A percentile compares a stretch with the other conserved stretches of the same genome.
Conservation (phyloP, 805 yeast genomes). For the Clavispora vitiphila region DNA sequence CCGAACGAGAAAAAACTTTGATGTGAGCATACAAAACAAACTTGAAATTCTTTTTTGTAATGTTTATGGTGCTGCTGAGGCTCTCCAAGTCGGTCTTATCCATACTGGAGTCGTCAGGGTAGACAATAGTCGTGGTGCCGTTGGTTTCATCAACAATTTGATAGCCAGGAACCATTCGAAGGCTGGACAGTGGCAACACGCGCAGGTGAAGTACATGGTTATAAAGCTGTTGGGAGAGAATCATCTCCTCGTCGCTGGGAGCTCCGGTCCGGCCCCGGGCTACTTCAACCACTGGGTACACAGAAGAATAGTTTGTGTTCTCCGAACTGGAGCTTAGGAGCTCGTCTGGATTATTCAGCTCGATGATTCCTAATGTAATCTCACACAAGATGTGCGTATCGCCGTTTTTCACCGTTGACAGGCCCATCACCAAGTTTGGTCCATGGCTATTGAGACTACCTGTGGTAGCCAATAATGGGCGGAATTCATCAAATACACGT, state of each 20-base stretch:
- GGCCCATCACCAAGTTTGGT: slow-evolving; percentile 48
- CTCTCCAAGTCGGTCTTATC: slow-evolving; percentile 20
- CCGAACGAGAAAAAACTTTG: slow-evolving; percentile 73
- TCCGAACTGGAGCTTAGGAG: slow-evolving; percentile 15
- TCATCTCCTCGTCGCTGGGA: slow-evolving; percentile 84
- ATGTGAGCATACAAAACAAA: slow-evolving; percentile 65
- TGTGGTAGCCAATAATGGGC: slow-evolving; percentile 40
- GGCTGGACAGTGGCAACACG: slow-evolving; percentile 33
- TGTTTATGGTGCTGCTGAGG: slow-evolving; percentile 16
- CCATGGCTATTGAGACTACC: slow-evolving; percentile 34
- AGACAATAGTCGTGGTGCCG: slow-evolving; percentile 18
- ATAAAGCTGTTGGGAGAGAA: slow-evolving; percentile 58
- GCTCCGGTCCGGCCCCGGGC: slow-evolving; percentile 73
- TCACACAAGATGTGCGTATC: slow-evolving; percentile 70
- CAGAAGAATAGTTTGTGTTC: slow-evolving; percentile 23
- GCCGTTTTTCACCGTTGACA: slow-evolving; percentile 66
- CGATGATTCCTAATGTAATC: slow-evolving; percentile 63
- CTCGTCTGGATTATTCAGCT: slow-evolving; percentile 38
- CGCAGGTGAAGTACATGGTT: slow-evolving; percentile 57
- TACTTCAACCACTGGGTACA: slow-evolving; percentile 74
- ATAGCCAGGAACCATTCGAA: slow-evolving; percentile 13
- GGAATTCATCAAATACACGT: slow-evolving; percentile 68
- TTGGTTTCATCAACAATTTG: slow-evolving; percentile 14
- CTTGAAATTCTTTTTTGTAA: slow-evolving; percentile 20
- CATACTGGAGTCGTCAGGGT: slow-evolving; percentile 54